A percentile compares a stretch with the other conserved stretches of the same genome.
phyloP scores from a whole-genome alignment of 2,329 filamentous ascomycete species.

The Bipolaris gigantea region DNA sequence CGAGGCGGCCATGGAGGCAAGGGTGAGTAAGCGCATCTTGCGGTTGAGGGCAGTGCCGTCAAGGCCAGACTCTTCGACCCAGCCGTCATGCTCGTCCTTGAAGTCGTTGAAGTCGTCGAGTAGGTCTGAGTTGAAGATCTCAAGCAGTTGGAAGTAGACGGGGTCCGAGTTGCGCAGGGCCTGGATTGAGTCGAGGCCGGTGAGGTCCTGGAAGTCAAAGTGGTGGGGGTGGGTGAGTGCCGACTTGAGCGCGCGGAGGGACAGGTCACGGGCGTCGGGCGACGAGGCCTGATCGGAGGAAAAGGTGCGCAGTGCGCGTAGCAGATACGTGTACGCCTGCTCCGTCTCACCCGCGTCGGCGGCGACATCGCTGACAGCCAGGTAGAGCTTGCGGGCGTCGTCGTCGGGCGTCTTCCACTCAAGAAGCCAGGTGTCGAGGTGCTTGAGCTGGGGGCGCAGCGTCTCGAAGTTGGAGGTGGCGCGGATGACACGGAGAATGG shows the following conservation, averaged over 20 bases:
- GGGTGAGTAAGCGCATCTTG: constrained; percentile 95
- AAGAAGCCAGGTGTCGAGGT: constrained; percentile 78
- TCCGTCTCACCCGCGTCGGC: constrained; percentile 75
- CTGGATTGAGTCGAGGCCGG: constrained; percentile 75
- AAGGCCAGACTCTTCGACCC: constrained; percentile 73
- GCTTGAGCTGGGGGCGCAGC: constrained; percentile 79
- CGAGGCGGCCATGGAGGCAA: constrained; percentile 83
- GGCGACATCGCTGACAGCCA: constrained; percentile 80
- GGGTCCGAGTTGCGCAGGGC: constrained; percentile 82
- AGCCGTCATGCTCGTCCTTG: constrained; percentile 84
- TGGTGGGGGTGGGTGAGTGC: constrained; percentile 68
- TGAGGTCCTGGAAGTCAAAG: constrained; percentile 74
- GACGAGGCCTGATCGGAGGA: constrained; percentile 60
- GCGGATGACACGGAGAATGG: constrained; percentile 82
- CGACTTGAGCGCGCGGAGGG: constrained; percentile 65
- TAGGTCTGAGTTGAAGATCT: constrained; percentile 92
- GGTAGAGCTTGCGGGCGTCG: constrained; percentile 80
- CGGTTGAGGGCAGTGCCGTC: constrained; percentile 77
- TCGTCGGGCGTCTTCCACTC: constrained; percentile 83
- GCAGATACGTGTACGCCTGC: constrained; percentile 72
- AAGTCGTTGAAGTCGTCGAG: constrained; percentile 97
- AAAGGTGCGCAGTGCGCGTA: constrained; percentile 77
- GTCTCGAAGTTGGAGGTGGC: constrained; percentile 72
- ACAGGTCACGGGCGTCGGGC: constrained; percentile 60
- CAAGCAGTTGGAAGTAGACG: constrained; percentile 85